Evolutionary conservation across 202 grass and related monocot genomes (phyloP).

Genomic region (Digitaria exilis): DNA sequence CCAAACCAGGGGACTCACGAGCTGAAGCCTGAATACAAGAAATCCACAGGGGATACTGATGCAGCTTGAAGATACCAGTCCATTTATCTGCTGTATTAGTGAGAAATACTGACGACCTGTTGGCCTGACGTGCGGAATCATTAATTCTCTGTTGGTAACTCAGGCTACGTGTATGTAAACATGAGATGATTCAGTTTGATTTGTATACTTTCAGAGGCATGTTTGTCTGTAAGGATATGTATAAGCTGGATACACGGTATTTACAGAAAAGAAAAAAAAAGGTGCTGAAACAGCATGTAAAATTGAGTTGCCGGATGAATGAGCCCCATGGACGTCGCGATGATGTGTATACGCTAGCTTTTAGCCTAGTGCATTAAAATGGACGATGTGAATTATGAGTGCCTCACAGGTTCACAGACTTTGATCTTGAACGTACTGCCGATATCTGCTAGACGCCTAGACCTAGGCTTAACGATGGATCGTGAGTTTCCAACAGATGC

Average conservation of each 20-base stretch:
- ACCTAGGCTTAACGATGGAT: neutral
- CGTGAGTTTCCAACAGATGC: neutral
- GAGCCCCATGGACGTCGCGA: neutral
- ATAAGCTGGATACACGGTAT: slow-evolving; percentile 8
- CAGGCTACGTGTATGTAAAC: neutral
- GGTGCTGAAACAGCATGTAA: neutral
- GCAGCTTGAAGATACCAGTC: slow-evolving; percentile 31
- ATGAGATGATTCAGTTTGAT: neutral
- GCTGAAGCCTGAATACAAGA: slow-evolving; percentile 96
- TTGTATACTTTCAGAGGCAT: neutral
- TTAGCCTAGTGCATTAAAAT: neutral
- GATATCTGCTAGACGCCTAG: neutral
- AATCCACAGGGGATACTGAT: slow-evolving; percentile 55
- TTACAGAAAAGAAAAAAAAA: neutral
- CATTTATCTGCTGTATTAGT: slow-evolving; percentile 1
- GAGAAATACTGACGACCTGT: neutral
- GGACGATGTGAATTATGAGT: neutral
- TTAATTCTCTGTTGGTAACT: neutral
- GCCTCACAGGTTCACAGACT: neutral
- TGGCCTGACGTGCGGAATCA: neutral
- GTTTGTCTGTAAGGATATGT: neutral
- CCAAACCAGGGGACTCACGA: slow-evolving; percentile 91
- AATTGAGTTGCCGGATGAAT: neutral
- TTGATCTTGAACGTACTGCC: neutral
- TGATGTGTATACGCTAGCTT: neutral